These are phyloP conservation scores for Dipodascopsis uninucleata DNA, from an alignment of 805 yeast species.

Conservation along the genomic window DNA sequence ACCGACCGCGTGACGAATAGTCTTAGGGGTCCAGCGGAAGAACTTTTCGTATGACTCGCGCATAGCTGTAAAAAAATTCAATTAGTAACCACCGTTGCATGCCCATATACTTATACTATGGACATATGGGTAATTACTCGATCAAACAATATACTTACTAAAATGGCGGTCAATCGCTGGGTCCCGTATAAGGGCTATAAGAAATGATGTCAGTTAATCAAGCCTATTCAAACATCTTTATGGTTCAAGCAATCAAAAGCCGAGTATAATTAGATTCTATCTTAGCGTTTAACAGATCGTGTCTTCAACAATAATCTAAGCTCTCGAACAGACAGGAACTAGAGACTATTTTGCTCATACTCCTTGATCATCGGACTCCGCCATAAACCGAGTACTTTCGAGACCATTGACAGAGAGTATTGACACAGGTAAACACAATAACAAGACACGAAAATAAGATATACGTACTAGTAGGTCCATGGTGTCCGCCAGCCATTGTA, in stretches of 20 bases:
- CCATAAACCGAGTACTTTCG: too few relatives aligned
- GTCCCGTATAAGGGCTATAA: conserved; percentile 23
- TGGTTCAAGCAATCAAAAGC: conserved; percentile 4
- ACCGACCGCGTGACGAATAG: conserved; percentile 11
- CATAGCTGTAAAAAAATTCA: conserved; percentile 7
- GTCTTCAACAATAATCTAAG: too few relatives aligned
- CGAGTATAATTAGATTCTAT: too few relatives aligned
- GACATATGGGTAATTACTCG: background rate
- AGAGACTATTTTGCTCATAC: background rate
- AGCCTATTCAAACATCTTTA: background rate
- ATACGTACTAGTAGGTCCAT: conserved; percentile 19
- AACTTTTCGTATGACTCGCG: conserved; percentile 24
- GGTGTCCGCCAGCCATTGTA: conserved; percentile 19
- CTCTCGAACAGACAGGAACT: background rate
- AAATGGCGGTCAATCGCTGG: conserved; percentile 27
- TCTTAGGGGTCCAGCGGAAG: conserved; percentile 24
- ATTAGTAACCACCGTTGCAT: background rate
- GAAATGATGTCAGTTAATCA: conserved; percentile 4
- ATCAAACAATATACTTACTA: conserved; percentile 10
- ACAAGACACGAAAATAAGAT: too few relatives aligned
- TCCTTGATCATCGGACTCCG: background rate
- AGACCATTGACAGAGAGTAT: too few relatives aligned
- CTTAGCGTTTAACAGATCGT: too few relatives aligned
- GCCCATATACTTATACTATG: background rate
- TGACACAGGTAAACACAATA: too few relatives aligned